Conservation (phyloP, 192 early-diverging fungal genomes). For the Linnemannia schmuckeri region DNA sequence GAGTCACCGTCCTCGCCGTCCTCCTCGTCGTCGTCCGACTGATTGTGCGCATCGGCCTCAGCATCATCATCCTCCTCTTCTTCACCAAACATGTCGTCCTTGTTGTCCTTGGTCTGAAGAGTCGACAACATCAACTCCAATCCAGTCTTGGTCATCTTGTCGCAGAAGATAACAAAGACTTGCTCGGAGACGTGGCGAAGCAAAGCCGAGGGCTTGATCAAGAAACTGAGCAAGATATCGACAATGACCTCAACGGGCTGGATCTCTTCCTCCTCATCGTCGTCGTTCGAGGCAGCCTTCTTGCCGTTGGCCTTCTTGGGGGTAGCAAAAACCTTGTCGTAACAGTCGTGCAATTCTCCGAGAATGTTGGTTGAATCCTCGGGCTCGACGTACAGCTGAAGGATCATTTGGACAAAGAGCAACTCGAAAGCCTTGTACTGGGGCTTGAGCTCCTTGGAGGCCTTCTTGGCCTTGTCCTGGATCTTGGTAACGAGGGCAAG, state of each 20-base stretch:
- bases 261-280: conserved; percentile 66
- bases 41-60: conserved; percentile 61
- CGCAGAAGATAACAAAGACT: conserved; percentile 88
- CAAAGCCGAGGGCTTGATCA: conserved; percentile 85
- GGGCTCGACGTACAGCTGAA: conserved; percentile 75
- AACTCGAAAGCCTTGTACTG: conserved; percentile 79
- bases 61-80: conserved; percentile 67
- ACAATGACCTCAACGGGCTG: conserved; percentile 93
- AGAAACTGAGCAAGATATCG: conserved; percentile 90
- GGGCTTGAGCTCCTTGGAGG: conserved; percentile 55
- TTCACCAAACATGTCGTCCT: conserved; percentile 66
- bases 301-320: conserved; percentile 57
- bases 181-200: conserved; percentile 82
- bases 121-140: conserved; percentile 71
- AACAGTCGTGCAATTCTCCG: conserved; percentile 83
- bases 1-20: conserved; percentile 60
- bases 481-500: conserved; percentile 58
- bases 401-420: conserved; percentile 76
- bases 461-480: conserved; percentile 51
- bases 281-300: conserved; percentile 58
- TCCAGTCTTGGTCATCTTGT: conserved; percentile 78
- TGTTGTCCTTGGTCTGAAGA: conserved; percentile 54
- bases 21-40: conserved; percentile 57
- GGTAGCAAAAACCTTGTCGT: conserved; percentile 71
- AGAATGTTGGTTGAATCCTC: conserved; percentile 73